Evolutionary conservation across 2,329 filamentous ascomycete genomes (phyloP).

Genomic region (Phyllosticta citriasiana): DNA sequence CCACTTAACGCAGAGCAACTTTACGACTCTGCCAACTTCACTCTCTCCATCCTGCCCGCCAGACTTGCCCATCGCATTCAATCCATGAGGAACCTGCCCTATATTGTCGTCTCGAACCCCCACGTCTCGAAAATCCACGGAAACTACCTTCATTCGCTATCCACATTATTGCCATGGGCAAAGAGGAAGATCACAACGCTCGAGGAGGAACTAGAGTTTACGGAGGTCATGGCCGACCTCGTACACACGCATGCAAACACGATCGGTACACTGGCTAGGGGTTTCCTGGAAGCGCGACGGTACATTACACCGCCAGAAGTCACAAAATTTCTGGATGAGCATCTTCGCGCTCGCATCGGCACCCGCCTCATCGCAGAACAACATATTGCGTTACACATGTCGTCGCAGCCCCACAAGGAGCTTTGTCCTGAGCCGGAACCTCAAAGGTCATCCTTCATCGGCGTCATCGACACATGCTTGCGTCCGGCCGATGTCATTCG

Average conservation of each 20-base stretch:
- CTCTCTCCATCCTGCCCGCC: constrained; percentile 80
- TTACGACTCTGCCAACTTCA: constrained; percentile 89
- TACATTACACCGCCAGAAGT: constrained; percentile 78
- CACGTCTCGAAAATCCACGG: constrained; percentile 91
- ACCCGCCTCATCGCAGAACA: constrained; percentile 92
- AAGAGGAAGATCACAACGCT: constrained; percentile 62
- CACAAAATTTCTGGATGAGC: constrained; percentile 86
- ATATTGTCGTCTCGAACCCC: constrained; percentile 96
- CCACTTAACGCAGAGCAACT: constrained; percentile 72
- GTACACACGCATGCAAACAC: constrained; percentile 92
- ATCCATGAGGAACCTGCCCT: constrained; percentile 84
- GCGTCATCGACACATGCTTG: constrained; percentile 86
- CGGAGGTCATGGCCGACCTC: constrained; percentile 86
- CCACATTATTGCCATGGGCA: constrained; percentile 78
- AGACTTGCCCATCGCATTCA: constrained; percentile 91
- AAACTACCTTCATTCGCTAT: constrained; percentile 90
- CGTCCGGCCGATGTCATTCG: constrained; percentile 73
- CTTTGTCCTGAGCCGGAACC: constrained; percentile 30
- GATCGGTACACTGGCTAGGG: constrained; percentile 81
- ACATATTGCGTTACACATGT: constrained; percentile 81
- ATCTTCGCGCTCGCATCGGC: constrained; percentile 86
- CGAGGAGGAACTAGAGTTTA: constrained; percentile 84
- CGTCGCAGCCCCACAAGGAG: constrained; percentile 61
- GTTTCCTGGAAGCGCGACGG: constrained; percentile 84
- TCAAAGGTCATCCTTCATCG: constrained; percentile 59